Conservation (phyloP, 495 filamentous ascomycete species). For the Cercophora scortea region DNA sequence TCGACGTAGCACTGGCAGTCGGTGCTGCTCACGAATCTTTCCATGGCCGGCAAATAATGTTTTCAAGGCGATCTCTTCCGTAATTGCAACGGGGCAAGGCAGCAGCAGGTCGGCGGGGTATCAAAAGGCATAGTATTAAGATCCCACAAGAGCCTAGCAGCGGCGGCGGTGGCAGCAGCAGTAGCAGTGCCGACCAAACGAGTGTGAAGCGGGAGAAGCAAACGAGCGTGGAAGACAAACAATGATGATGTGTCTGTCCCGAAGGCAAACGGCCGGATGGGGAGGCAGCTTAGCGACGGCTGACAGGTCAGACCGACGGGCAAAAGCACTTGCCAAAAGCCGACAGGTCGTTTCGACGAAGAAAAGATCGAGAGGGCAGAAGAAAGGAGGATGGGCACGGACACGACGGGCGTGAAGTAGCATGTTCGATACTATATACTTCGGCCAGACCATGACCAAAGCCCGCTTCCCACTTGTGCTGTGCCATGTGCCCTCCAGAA, state of each 20-base stretch:
- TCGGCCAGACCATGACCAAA: neutral
- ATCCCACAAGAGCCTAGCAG: conserved; percentile 1
- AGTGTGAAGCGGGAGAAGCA: neutral
- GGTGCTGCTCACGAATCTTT: neutral
- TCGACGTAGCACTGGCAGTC: conserved; percentile 19
- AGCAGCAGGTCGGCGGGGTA: conserved; percentile 3
- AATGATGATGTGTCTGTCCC: conserved; percentile 1
- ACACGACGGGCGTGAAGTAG: conserved; percentile 11
- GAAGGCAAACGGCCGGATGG: neutral
- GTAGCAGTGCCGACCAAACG: neutral
- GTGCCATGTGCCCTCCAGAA: neutral
- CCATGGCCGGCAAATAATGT: conserved; percentile 6
- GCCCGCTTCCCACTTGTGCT: neutral
- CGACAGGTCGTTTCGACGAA: conserved; percentile 7
- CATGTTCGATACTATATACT: conserved; percentile 17
- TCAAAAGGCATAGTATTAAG: conserved; percentile 12
- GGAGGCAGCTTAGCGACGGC: neutral
- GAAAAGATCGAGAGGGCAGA: neutral
- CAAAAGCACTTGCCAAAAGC: conserved; percentile 1
- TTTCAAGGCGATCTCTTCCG: neutral
- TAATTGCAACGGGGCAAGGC: conserved; percentile 1
- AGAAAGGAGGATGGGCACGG: neutral
- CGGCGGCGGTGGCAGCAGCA: neutral
- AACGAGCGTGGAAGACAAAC: conserved; percentile 12
- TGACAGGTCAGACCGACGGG: neutral